These are phyloP conservation scores for Thamnidium elegans DNA, from an alignment of 192 early-diverging fungal genomes.

Conservation along the genomic window DNA sequence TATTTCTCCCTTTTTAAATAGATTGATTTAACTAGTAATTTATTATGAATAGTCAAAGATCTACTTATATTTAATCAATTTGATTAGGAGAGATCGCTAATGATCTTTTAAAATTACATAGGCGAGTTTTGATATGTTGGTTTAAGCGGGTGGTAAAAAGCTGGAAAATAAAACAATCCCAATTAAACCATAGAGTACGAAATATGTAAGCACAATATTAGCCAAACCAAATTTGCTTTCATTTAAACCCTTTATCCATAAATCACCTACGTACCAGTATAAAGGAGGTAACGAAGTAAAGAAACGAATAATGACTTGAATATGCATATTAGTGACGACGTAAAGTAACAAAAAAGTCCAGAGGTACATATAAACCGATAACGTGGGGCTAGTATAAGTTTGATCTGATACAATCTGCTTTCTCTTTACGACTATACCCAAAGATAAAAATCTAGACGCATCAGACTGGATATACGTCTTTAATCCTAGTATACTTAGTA, in stretches of 20 bases:
- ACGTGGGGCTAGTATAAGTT: background rate
- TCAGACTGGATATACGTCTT: constrained; percentile 53
- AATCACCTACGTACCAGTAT: constrained; percentile 73
- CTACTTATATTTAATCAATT: too few relatives aligned
- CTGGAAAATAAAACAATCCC: constrained; percentile 81
- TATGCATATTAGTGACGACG: constrained; percentile 74
- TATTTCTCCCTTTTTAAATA: too few relatives aligned
- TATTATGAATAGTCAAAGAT: too few relatives aligned
- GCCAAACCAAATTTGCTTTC: constrained; percentile 11
- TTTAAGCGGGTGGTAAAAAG: constrained; percentile 87
- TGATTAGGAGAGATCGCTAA: background rate
- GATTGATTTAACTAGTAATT: too few relatives aligned
- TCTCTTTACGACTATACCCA: constrained; percentile 40
- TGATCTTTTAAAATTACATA: background rate
- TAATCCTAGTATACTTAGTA: constrained; percentile 62
- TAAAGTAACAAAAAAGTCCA: constrained; percentile 62
- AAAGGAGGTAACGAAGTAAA: constrained; percentile 76
- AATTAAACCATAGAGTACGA: constrained; percentile 70
- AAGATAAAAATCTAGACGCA: constrained; percentile 46
- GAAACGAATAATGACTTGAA: constrained; percentile 88
- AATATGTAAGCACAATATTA: constrained; percentile 54
- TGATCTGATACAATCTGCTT: background rate
- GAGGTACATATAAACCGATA: constrained; percentile 56
- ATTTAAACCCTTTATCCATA: constrained; percentile 9
- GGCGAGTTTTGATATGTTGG: background rate